Evolutionary conservation across 2,329 filamentous ascomycete species (phyloP).

Genomic region (Hypoxylon sp.): DNA sequence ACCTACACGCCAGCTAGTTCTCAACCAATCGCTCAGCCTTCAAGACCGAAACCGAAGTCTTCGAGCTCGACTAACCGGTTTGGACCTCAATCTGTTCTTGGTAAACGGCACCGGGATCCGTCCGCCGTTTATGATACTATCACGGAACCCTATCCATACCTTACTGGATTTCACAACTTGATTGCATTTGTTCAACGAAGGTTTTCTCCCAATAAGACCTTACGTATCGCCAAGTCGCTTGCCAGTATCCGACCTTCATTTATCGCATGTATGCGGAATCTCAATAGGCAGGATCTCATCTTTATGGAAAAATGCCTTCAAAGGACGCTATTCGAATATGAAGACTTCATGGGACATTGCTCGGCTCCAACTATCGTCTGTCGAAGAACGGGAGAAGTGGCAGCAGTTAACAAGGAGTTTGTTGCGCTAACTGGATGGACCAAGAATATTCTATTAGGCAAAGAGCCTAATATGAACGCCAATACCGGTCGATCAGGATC

Average conservation of each 20-base stretch:
- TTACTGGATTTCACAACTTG: slow-evolving; percentile 89
- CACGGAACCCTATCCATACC: slow-evolving; percentile 92
- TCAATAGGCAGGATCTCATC: slow-evolving; percentile 89
- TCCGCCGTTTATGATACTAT: slow-evolving; percentile 91
- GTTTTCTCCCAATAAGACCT: slow-evolving; percentile 81
- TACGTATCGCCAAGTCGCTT: slow-evolving; percentile 88
- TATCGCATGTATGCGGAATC: slow-evolving; percentile 89
- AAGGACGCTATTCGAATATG: slow-evolving; percentile 90
- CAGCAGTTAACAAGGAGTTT: slow-evolving; percentile 95
- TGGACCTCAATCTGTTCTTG: slow-evolving; percentile 66
- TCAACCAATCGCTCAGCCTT: slow-evolving; percentile 55
- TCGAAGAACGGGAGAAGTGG: slow-evolving; percentile 93
- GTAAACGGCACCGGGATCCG: slow-evolving; percentile 78
- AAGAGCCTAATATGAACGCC: slow-evolving; percentile 88
- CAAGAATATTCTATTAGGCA: slow-evolving; percentile 88
- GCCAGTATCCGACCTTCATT: slow-evolving; percentile 93
- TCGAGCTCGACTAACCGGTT: slow-evolving; percentile 58
- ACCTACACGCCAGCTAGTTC: slow-evolving; percentile 53
- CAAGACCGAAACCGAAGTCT: slow-evolving; percentile 63
- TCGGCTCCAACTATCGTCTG: slow-evolving; percentile 94
- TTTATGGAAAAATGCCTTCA: slow-evolving; percentile 99
- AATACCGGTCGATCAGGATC: slow-evolving; percentile 75
- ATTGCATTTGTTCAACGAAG: slow-evolving; percentile 84
- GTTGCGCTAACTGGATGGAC: slow-evolving; percentile 96
- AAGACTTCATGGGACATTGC: slow-evolving; percentile 90